Evolutionary conservation across 495 filamentous ascomycete species (phyloP).

Genomic region (Filosporella fistucella): DNA sequence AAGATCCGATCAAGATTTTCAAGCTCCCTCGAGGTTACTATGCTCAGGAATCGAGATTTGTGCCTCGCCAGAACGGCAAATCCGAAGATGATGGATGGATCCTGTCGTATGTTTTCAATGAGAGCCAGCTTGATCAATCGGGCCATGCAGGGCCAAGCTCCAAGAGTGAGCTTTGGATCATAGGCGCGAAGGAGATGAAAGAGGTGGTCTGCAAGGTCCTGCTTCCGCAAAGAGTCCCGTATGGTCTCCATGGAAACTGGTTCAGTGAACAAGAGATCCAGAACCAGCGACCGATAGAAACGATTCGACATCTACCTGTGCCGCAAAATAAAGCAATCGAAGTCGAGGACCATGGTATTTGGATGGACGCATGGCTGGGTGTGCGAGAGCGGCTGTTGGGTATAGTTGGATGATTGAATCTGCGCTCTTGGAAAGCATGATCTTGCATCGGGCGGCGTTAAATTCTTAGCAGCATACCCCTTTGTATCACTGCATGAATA

Average conservation of each 20-base stretch:
- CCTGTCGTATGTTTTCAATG: constrained; percentile 20
- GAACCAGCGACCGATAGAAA: constrained; percentile 27
- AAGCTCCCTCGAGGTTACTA: constrained; percentile 50
- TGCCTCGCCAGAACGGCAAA: constrained; percentile 38
- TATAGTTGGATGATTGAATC: constrained; percentile 3
- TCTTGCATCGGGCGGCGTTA: neutral
- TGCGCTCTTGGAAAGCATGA: neutral
- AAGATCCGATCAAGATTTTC: constrained; percentile 57
- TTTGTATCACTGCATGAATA: neutral
- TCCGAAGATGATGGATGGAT: constrained; percentile 23
- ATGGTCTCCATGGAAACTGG: constrained; percentile 64
- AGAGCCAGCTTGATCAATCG: constrained; percentile 39
- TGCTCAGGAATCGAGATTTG: constrained; percentile 61
- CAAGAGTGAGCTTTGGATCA: constrained; percentile 58
- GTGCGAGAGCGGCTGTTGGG: constrained; percentile 10
- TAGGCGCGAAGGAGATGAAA: constrained; percentile 54
- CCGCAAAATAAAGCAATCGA: neutral
- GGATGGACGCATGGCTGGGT: constrained; percentile 12
- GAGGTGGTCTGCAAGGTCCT: constrained; percentile 47
- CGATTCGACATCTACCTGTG: constrained; percentile 6
- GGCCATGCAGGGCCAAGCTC: constrained; percentile 37
- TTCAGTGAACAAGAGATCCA: constrained; percentile 52
- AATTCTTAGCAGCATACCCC: neutral
- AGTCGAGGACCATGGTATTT: neutral
- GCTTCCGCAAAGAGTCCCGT: constrained; percentile 61